Evolutionary conservation across 2,329 filamentous ascomycete species (phyloP).

Genomic region (Pseudogymnoascus sp.): DNA sequence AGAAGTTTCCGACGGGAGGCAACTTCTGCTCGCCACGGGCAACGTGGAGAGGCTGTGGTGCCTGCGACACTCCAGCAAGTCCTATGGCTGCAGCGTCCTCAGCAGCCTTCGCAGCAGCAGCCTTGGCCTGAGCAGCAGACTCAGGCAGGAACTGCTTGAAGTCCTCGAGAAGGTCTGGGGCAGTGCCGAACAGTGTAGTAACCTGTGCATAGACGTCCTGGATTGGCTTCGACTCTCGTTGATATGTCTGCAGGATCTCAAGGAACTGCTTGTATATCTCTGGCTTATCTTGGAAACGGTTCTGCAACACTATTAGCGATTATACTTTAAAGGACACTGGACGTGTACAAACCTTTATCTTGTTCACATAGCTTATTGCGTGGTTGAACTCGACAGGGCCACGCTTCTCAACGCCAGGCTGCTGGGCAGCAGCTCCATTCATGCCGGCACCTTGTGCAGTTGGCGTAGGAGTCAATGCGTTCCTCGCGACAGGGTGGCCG

Average conservation of each 20-base stretch:
- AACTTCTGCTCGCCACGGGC: conserved; percentile 58
- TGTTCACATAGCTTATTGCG: conserved; percentile 98
- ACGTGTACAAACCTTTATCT: conserved; percentile 73
- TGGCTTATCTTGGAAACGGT: conserved; percentile 90
- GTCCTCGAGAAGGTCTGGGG: conserved; percentile 90
- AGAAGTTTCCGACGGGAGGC: conserved; percentile 92
- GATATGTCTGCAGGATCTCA: conserved; percentile 96
- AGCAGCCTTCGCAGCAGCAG: conserved; percentile 48
- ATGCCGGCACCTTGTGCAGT: conserved; percentile 46
- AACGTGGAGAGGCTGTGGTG: conserved; percentile 44
- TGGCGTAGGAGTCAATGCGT: conserved; percentile 53
- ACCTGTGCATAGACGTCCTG: conserved; percentile 98
- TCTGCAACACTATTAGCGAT: conserved; percentile 44
- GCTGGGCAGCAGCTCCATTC: conserved; percentile 51
- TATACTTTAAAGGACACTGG: conserved; percentile 8
- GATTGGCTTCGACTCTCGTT: conserved; percentile 95
- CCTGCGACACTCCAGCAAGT: conserved; percentile 40
- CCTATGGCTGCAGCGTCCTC: conserved; percentile 57
- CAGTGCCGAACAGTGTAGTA: conserved; percentile 84
- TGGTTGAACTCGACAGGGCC: conserved; percentile 98
- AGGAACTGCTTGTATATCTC: conserved; percentile 99
- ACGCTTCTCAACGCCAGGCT: conserved; percentile 68
- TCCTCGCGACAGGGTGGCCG: conserved; percentile 40
- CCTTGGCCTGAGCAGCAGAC: conserved; percentile 64
- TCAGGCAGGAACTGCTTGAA: conserved; percentile 98